Conservation (phyloP, 2,329 filamentous ascomycete species). For the Claviceps sorghi region DNA sequence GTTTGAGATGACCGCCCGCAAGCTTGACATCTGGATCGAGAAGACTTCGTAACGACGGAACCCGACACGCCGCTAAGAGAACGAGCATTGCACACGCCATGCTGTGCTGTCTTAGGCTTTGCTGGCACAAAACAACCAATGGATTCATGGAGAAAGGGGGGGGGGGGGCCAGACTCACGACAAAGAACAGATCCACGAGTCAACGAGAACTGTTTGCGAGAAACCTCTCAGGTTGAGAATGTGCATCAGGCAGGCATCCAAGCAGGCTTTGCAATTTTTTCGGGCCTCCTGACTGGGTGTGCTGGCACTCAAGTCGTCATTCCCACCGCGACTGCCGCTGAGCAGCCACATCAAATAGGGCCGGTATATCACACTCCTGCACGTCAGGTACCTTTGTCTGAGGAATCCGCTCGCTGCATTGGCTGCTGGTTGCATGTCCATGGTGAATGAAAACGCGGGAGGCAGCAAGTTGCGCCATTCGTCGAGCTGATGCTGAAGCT, state of each 20-base stretch:
- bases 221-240: conserved; percentile 33
- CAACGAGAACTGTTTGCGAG: conserved; percentile 35
- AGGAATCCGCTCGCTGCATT: conserved; percentile 33
- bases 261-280: conserved; percentile 27
- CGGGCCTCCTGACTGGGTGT: conserved; percentile 20
- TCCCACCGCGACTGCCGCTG: conserved; percentile 19
- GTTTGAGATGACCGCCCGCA: conserved; percentile 26
- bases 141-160: background rate
- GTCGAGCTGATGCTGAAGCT: conserved; percentile 33
- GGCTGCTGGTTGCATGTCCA: conserved; percentile 15
- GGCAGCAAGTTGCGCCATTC: conserved; percentile 32
- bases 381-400: conserved; percentile 35
- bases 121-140: background rate
- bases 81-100: conserved; percentile 37
- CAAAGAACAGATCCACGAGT: conserved; percentile 40
- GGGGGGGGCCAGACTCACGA: conserved; percentile 26
- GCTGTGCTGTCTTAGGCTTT: conserved; percentile 11
- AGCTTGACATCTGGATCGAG: conserved; percentile 23
- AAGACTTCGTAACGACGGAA: conserved; percentile 22
- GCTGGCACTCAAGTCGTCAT: conserved; percentile 11
- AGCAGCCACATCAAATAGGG: conserved; percentile 37
- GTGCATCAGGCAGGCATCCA: conserved; percentile 33
- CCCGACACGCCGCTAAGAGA: conserved; percentile 28
- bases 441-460: conserved; percentile 25
- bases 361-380: conserved; percentile 36